phyloP scores from a whole-genome alignment of 1,139 yeast genomes.

The Petasospora fabianii region DNA sequence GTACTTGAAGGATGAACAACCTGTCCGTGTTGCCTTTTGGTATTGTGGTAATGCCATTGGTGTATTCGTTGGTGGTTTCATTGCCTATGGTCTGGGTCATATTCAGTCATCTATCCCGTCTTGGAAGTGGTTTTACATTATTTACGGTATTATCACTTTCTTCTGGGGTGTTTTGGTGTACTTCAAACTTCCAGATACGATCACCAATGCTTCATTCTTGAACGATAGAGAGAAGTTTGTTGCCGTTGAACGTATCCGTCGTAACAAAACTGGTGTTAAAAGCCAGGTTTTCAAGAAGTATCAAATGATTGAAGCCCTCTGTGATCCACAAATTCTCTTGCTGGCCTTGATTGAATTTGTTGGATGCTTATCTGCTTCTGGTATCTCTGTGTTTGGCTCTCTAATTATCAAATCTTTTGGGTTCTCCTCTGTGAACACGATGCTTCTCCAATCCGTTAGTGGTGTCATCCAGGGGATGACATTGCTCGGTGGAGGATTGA shows the following conservation, averaged over 20 bases:
- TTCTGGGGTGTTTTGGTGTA: constrained; percentile 40
- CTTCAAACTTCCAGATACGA: constrained; percentile 48
- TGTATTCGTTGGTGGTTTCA: constrained; percentile 34
- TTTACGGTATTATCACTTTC: constrained; percentile 48
- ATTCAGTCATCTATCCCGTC: constrained; percentile 35
- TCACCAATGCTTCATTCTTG: constrained; percentile 46
- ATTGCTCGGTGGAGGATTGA: constrained; percentile 2
- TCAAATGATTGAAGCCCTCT: constrained; percentile 42
- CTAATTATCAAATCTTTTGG: constrained; percentile 37
- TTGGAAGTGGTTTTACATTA: constrained; percentile 47
- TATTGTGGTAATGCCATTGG: constrained; percentile 51
- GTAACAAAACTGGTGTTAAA: constrained; percentile 53
- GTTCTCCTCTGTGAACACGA: constrained; percentile 19
- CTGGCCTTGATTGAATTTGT: constrained; percentile 42
- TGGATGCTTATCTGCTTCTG: constrained; percentile 37
- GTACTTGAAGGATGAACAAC: constrained; percentile 50
- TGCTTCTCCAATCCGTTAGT: constrained; percentile 3
- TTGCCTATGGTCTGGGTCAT: constrained; percentile 46
- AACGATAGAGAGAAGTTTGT: constrained; percentile 46
- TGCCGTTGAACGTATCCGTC: constrained; percentile 48
- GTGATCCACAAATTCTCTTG: constrained; percentile 37
- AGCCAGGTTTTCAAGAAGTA: constrained; percentile 47
- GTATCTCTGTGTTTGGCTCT: constrained; percentile 42
- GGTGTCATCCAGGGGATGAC: constrained; percentile 6
- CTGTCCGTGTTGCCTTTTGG: constrained; percentile 41